Percentiles rank a stretch among this genome's conserved stretches.
Evolutionary conservation across 768 basidiomycete species (phyloP).

Genomic region (Ephemerocybe angulata): DNA sequence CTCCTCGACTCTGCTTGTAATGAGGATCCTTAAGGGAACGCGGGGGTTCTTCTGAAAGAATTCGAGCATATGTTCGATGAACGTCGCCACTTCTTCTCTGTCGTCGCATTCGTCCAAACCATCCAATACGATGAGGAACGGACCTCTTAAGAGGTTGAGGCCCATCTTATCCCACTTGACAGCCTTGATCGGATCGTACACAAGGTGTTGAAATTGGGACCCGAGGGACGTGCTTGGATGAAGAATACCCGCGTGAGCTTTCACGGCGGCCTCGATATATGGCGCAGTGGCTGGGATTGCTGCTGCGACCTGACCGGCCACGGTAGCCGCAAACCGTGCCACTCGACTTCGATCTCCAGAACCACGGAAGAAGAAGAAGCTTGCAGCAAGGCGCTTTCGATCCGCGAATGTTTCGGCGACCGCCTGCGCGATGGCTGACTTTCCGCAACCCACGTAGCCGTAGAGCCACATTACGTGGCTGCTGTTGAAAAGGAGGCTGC

Average conservation of each 20-base stretch:
- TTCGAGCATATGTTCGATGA: conserved; percentile 6
- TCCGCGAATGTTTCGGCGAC: conserved; percentile 9
- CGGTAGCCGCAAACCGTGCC: conserved; percentile 6
- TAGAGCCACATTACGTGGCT: conserved; percentile 15
- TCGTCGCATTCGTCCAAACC: conserved; percentile 19
- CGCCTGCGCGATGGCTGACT: conserved; percentile 15
- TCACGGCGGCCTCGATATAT: background rate
- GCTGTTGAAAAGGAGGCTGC: background rate
- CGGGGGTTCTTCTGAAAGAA: background rate
- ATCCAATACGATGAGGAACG: conserved; percentile 14
- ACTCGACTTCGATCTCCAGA: conserved; percentile 3
- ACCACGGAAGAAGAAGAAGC: conserved; percentile 15
- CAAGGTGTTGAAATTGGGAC: conserved; percentile 9
- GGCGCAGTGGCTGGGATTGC: conserved; percentile 5
- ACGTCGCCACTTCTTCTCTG: background rate
- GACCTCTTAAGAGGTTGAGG: background rate
- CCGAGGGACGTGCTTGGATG: background rate
- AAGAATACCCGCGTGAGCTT: conserved; percentile 6
- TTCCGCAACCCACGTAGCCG: conserved; percentile 19
- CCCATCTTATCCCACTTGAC: no score
- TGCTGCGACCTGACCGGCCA: conserved; percentile 15
- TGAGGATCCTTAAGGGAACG: background rate
- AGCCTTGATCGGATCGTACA: conserved; percentile 7
- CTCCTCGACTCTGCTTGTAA: conserved; percentile 1
- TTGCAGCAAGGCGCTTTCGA: background rate